Percentiles rank a stretch among this genome's conserved stretches.
Evolutionary conservation across 768 basidiomycete genomes (phyloP).

Genomic region (Macrolepiota albuminosa): DNA sequence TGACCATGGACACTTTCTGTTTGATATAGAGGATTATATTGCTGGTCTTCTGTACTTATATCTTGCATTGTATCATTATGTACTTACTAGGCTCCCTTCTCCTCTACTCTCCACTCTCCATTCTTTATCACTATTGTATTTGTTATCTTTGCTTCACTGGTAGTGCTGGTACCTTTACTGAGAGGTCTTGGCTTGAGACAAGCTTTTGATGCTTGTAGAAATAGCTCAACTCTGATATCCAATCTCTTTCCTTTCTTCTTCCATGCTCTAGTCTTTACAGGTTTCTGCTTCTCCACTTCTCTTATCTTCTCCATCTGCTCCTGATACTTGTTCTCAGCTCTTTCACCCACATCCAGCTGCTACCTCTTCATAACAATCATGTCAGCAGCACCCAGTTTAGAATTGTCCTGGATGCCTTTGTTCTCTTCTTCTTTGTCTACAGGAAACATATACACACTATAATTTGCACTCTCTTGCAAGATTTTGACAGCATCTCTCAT

Average conservation of each 20-base stretch:
- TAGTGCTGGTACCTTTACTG: slow-evolving; percentile 17
- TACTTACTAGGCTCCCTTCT: not conserved
- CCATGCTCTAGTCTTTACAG: not conserved
- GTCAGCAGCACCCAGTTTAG: slow-evolving; percentile 43
- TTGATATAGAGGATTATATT: not conserved
- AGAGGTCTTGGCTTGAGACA: slow-evolving; percentile 23
- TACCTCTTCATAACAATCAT: slow-evolving; percentile 49
- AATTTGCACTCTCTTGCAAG: slow-evolving; percentile 71
- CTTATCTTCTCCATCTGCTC: slow-evolving; percentile 13
- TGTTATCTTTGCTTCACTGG: slow-evolving; percentile 2
- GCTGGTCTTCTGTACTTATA: not conserved
- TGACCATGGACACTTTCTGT: not conserved
- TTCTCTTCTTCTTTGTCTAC: slow-evolving; percentile 52
- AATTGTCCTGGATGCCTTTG: slow-evolving; percentile 22
- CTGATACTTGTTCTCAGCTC: slow-evolving; percentile 21
- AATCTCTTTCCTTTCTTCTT: slow-evolving; percentile 15
- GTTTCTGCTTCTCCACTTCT: slow-evolving; percentile 7
- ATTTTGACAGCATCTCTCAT: slow-evolving; percentile 48
- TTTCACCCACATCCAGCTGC: slow-evolving; percentile 43
- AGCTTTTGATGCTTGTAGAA: slow-evolving; percentile 3
- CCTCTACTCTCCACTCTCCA: not conserved
- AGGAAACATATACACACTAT: slow-evolving; percentile 85
- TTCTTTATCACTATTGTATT: not conserved
- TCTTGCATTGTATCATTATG: not conserved
- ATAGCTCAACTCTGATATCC: not conserved